Evolutionary conservation across 495 filamentous ascomycete species (phyloP), one percentile per base, ranked within the genome.

Genomic region (Saxispiralis lemnorum): DNA sequence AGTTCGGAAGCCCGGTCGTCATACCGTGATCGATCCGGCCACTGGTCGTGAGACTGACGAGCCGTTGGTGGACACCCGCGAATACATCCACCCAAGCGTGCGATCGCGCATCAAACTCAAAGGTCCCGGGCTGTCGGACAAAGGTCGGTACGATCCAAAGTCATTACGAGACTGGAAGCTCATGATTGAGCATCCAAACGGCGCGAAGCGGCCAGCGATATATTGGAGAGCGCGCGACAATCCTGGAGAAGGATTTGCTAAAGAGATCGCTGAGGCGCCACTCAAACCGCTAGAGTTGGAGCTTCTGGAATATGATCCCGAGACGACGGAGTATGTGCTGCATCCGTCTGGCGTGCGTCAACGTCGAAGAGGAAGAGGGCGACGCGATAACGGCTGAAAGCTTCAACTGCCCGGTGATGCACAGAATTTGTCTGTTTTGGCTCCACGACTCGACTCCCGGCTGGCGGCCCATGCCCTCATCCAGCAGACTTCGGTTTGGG

Each of bases 41-140:
- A 70, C 60, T 17, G 65, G 67, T 28, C 43, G 46, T 31, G 44
- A 51, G 7, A 68, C 66, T 14, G 18, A 48, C 2, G 55, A 57
- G 14, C 71, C 67, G 35, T 63, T 81, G 46, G 49, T 61, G 20
- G 59, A 72, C 49, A 81, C 77, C 12, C 69, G 75, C 52, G 76
- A 81, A 63, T 69, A 73, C 42, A 67, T 80, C 40, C 77, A 81
- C 48, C 66, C 71, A 31, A 71, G 63, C 34, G 76, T 74, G 6
- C 66, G 77, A 11, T 61, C 75, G 6, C 64, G 77, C 15, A 55
- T 72, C 58, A 44, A 67, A 48, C 51, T 72, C 49, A 54, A 61
- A 35, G 77, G 76, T 0, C 64, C 76, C 15, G 73, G 71, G 2
- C 60, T 69, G 43, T 65, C 76, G 46, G 75, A 79, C 55, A 52